A percentile compares a stretch with the other conserved stretches of the same genome.
These are phyloP conservation scores for Darksidea phi DNA, from an alignment of 495 filamentous ascomycete genomes.

Conservation along the genomic window DNA sequence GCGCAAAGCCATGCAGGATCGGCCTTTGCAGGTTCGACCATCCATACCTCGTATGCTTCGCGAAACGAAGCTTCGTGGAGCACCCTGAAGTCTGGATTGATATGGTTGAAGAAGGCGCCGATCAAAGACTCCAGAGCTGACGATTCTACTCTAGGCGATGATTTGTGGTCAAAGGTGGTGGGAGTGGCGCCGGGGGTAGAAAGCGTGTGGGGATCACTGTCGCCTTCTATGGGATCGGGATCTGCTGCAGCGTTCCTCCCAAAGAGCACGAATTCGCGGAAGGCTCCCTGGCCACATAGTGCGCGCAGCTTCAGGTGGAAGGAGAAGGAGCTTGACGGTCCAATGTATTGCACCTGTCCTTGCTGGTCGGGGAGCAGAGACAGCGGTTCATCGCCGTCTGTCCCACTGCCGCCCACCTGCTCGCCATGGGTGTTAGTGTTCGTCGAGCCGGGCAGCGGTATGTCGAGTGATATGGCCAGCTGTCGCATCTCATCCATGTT, in stretches of 20 bases:
- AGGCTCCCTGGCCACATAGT: conserved; percentile 31
- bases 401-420: conserved; percentile 7
- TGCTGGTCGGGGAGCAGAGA: conserved; percentile 42
- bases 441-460: conserved; percentile 38
- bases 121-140: conserved; percentile 45
- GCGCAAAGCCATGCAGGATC: conserved; percentile 49
- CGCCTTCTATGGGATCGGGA: conserved; percentile 20
- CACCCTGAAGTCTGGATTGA: conserved; percentile 49
- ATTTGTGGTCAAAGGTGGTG: neutral
- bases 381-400: conserved; percentile 16
- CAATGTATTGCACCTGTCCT: conserved; percentile 45
- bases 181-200: conserved; percentile 23
- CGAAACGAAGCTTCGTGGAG: conserved; percentile 50
- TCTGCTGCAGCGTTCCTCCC: conserved; percentile 37
- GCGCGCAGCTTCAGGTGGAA: conserved; percentile 41
- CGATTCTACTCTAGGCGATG: conserved; percentile 12
- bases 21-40: conserved; percentile 22
- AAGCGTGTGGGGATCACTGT: conserved; percentile 13
- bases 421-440: neutral
- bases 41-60: conserved; percentile 45
- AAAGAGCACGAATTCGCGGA: conserved; percentile 32
- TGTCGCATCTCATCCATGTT: conserved; percentile 42
- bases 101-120: conserved; percentile 45
- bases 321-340: conserved; percentile 43
- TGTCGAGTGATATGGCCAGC: conserved; percentile 39